Conservation (phyloP, 2,329 filamentous ascomycete species). For the Apiospora saccharicola region DNA sequence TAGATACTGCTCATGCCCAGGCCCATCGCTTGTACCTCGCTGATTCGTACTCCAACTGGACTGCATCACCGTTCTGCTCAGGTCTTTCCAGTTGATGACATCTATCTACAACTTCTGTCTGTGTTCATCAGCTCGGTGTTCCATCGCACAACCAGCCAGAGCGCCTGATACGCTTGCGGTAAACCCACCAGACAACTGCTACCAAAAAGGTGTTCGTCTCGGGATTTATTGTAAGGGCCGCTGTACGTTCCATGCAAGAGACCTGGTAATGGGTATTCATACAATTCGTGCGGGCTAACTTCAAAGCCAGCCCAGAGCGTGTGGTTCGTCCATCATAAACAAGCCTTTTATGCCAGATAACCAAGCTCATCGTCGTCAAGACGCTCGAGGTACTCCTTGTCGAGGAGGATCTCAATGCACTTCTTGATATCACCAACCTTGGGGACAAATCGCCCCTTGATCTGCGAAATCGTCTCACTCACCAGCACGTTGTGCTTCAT, state of each 20-base stretch:
- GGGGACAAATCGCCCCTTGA: slow-evolving; percentile 89
- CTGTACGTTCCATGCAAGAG: background rate
- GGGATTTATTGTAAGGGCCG: background rate
- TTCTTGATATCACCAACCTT: slow-evolving; percentile 98
- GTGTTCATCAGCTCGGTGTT: background rate
- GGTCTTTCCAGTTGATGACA: background rate
- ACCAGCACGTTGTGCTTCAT: slow-evolving; percentile 98
- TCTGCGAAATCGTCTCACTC: slow-evolving; percentile 94
- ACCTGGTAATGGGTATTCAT: background rate
- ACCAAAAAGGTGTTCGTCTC: background rate
- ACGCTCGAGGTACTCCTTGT: slow-evolving; percentile 98
- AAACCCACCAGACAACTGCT: background rate
- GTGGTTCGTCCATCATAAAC: background rate
- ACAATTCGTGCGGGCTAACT: slow-evolving; percentile 3
- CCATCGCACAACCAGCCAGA: background rate
- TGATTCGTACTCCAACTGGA: background rate
- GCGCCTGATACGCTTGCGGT: background rate
- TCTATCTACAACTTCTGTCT: slow-evolving; percentile 7
- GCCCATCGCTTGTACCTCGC: background rate
- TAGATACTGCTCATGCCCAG: background rate
- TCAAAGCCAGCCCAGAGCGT: slow-evolving; percentile 4
- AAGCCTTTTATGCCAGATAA: slow-evolving; percentile 77
- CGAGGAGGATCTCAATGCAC: slow-evolving; percentile 96
- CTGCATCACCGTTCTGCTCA: background rate
- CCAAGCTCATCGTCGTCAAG: slow-evolving; percentile 93